Evolutionary conservation across 441 rosid genomes (phyloP).

Genomic region (Biscutella laevigata): DNA sequence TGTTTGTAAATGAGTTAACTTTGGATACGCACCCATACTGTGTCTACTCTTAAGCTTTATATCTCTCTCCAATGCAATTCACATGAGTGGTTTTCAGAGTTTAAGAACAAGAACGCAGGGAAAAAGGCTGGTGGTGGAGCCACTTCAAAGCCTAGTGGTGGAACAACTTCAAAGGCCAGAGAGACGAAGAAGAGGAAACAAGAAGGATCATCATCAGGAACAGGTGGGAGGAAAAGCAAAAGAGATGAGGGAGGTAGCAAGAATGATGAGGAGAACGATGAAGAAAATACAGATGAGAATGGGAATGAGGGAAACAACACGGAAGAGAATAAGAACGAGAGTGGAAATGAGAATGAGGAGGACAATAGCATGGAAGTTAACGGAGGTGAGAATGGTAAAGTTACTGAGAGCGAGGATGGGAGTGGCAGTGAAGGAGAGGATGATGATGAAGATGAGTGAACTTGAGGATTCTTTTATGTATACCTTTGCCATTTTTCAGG

Average conservation of each 20-base stretch:
- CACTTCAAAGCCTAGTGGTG: slow-evolving; percentile 8
- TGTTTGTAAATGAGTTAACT: background rate
- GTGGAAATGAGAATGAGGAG: background rate
- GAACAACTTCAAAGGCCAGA: slow-evolving; percentile 26
- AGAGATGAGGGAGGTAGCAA: slow-evolving; percentile 3
- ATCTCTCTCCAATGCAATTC: background rate
- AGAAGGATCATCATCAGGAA: slow-evolving; percentile 13
- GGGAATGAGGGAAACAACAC: background rate
- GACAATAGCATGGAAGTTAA: no score
- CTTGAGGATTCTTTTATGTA: background rate
- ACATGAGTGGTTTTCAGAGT: slow-evolving; percentile 29
- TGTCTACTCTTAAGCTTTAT: background rate
- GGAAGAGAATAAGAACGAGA: slow-evolving; percentile 2
- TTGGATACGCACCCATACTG: background rate
- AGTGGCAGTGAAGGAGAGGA: slow-evolving; percentile 9
- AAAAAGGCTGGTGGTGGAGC: slow-evolving; percentile 37
- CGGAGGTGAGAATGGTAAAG: slow-evolving; percentile 1
- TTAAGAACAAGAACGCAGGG: slow-evolving; percentile 50
- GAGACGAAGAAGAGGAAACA: slow-evolving; percentile 45
- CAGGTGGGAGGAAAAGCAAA: slow-evolving; percentile 8
- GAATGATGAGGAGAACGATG: background rate
- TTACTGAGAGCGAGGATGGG: background rate
- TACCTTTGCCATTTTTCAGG: background rate
- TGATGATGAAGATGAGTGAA: slow-evolving; percentile 20
- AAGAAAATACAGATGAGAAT: no score